phyloP scores from a whole-genome alignment of 1,284 basidiomycete species.

The Malassezia caprae region DNA sequence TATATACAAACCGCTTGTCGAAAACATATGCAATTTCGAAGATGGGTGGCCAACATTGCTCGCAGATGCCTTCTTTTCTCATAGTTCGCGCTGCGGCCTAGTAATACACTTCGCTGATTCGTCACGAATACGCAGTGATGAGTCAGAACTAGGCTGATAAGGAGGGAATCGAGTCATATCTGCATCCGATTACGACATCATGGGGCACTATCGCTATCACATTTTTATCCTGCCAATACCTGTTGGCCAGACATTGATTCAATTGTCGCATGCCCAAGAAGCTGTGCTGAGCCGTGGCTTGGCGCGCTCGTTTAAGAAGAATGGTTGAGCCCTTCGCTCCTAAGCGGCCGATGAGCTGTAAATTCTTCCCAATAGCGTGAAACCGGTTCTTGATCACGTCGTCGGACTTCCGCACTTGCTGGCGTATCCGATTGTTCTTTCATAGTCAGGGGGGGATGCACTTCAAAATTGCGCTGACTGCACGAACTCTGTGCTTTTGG shows the following conservation, averaged over 20 bases:
- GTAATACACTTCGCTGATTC: neutral
- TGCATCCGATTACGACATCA: neutral
- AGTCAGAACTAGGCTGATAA: neutral
- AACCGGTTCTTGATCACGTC: neutral
- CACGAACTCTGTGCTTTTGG: neutral
- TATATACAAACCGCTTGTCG: constrained; percentile 5
- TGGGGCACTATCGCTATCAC: neutral
- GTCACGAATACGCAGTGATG: neutral
- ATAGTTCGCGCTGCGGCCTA: neutral
- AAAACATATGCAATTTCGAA: neutral
- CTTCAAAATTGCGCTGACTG: neutral
- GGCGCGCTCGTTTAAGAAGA: neutral
- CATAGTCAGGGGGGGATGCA: neutral
- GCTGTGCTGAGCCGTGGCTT: neutral
- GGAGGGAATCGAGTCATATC: neutral
- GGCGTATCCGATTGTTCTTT: neutral
- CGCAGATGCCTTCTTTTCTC: neutral
- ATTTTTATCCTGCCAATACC: neutral
- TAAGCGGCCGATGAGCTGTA: neutral
- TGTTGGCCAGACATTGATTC: neutral
- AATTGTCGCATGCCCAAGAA: too few species aligned
- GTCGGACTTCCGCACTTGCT: neutral
- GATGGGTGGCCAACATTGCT: neutral
- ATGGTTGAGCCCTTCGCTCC: neutral
- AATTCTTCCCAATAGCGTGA: neutral